A percentile compares a stretch with the other conserved stretches of the same genome.
phyloP scores from a whole-genome alignment of 768 basidiomycete genomes.

The Terana coerulea region DNA sequence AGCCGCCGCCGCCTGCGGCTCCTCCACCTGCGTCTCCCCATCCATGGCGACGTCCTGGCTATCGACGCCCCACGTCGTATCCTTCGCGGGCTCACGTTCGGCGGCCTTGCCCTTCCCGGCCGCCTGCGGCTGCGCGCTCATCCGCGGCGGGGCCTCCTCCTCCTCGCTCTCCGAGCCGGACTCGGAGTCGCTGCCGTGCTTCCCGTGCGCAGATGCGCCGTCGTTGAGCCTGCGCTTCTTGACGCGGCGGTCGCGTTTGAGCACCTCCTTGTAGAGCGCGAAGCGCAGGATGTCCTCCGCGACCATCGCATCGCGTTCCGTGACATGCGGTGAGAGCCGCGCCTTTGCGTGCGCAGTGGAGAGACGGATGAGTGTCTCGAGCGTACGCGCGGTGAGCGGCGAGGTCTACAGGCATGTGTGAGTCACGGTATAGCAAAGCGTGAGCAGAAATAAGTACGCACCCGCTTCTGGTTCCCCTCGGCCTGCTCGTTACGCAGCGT shows the following conservation, averaged over 20 bases:
- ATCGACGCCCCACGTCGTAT: slow-evolving; percentile 65
- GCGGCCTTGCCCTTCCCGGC: slow-evolving; percentile 23
- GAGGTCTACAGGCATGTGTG: slow-evolving; percentile 62
- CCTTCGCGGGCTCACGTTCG: slow-evolving; percentile 34
- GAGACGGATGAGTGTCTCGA: slow-evolving; percentile 97
- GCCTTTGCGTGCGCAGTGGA: slow-evolving; percentile 98
- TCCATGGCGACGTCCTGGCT: slow-evolving; percentile 66
- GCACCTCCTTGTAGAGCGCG: slow-evolving; percentile 96
- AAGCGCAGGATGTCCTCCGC: slow-evolving; percentile 96
- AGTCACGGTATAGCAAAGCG: slow-evolving; percentile 9
- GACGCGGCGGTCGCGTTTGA: slow-evolving; percentile 58
- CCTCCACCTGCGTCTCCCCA: slow-evolving; percentile 21
- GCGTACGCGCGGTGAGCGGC: slow-evolving; percentile 94
- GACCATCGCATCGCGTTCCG: slow-evolving; percentile 78
- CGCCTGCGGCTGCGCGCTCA: slow-evolving; percentile 45
- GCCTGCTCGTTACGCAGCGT: slow-evolving; percentile 88
- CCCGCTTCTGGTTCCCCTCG: slow-evolving; percentile 87
- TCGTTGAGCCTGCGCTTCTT: slow-evolving; percentile 80
- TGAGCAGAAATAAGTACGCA: slow-evolving; percentile 21
- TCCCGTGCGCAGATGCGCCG: slow-evolving; percentile 39
- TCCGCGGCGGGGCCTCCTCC: slow-evolving; percentile 49
- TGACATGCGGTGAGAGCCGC: slow-evolving; percentile 81
- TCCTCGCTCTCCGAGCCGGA: slow-evolving; percentile 48
- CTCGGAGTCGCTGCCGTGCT: slow-evolving; percentile 38
- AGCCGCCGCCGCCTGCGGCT: slow-evolving; percentile 30